These are phyloP conservation scores for Luffa acutangula DNA, from an alignment of 306 rosid species.

Conservation along the genomic window DNA sequence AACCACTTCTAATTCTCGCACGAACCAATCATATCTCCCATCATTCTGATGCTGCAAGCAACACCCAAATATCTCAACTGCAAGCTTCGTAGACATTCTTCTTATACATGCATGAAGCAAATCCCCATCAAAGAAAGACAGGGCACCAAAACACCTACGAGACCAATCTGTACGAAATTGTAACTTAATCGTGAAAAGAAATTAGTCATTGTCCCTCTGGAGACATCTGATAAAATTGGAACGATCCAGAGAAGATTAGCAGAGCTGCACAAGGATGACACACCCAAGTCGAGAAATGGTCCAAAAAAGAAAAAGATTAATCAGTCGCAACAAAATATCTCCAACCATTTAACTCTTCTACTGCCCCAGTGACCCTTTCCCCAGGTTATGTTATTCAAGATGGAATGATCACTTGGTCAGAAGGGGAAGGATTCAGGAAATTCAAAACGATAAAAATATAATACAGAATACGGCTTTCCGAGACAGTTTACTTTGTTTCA, in stretches of 20 bases:
- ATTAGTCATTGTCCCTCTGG: neutral
- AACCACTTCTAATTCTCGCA: neutral
- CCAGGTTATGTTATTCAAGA: neutral
- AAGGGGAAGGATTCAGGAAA: neutral
- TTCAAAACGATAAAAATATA: neutral
- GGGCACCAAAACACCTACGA: neutral
- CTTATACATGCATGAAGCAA: neutral
- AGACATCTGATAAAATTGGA: neutral
- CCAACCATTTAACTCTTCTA: neutral
- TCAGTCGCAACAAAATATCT: neutral
- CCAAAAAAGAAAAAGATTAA: neutral
- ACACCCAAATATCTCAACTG: neutral
- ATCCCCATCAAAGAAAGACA: neutral
- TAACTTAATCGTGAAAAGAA: neutral
- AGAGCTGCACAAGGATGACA: neutral
- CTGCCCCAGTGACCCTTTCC: neutral
- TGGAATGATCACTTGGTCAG: neutral
- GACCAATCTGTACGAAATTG: neutral
- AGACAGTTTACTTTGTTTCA: neutral
- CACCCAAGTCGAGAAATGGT: neutral
- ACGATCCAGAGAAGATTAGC: neutral
- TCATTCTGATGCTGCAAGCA: neutral
- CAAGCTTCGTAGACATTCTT: neutral
- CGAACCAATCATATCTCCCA: neutral
- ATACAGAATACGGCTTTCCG: neutral